Evolutionary conservation across 352 stramenopile genomes (phyloP), one percentile per base, ranked within the genome.

Genomic region (Globisporangium viniferum): DNA sequence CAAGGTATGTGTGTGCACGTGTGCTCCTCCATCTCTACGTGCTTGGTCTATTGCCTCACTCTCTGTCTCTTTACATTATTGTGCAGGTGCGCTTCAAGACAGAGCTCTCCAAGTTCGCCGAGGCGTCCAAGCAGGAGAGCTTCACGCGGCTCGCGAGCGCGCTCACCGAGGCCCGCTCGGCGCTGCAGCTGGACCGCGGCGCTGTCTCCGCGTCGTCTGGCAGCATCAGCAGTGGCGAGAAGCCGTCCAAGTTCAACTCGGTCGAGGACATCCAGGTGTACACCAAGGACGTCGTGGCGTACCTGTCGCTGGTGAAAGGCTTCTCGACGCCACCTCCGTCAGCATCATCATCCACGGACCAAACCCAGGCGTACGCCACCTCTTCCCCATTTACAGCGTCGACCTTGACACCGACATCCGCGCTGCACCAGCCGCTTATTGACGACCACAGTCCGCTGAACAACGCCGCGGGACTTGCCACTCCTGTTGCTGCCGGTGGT

Each of bases 241-340:
- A 59, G 39, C 64, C n/a, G 61, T 78, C 46, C 41, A 59, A n/a
- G n/a, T 77, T 77, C 58, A 55, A 57, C 20, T 54, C 67, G 3
- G 59, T 85, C 24, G 77, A 80, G 6, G 62, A 75, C 27, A 72
- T 83, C 33, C 60, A 78, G 12, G 31, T 31, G 14, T 84, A 86
- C 63, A 53, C 78, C n/a, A 49, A 75, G 56, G 57, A 67, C 29
- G 46, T 89, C 36, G 55, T 29, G 18, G 39, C 76, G 58, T 92
- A 92, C 59, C 36, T 90, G 66, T 75, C 84, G 39, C 73, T 92
- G 2, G 72, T 92, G 56, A 76, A 84, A 60, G 84, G 84, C 5
- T 92, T 90, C 73, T 70, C 29, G 5, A 33, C 59, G 29, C 58
- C 69, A 15, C 57, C 60, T 1, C 36, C 62, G n/a, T 49, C 71